A percentile compares a stretch with the other conserved stretches of the same genome.
phyloP scores from a whole-genome alignment of 441 rosid species.

The Pelargonium fulgidum region DNA sequence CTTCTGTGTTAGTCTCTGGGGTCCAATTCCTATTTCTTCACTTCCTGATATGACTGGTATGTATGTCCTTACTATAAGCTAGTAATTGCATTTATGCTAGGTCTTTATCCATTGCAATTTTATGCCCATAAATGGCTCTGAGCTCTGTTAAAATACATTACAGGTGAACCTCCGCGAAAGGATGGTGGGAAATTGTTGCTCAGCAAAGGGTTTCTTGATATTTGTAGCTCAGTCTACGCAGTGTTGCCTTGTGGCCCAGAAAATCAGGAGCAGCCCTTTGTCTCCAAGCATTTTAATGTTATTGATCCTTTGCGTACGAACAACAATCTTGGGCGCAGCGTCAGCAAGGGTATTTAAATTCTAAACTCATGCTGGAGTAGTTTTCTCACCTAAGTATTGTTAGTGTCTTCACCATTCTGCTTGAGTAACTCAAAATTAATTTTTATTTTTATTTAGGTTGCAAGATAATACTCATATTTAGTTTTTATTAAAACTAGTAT shows the following conservation, averaged over 20 bases:
- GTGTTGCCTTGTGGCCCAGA: constrained; percentile 19
- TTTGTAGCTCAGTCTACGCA: constrained; percentile 16
- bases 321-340: constrained; percentile 24
- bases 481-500: too few species aligned
- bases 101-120: neutral
- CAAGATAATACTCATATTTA: too few species aligned
- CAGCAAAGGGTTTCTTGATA: constrained; percentile 19
- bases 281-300: constrained; percentile 18
- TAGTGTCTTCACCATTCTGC: neutral
- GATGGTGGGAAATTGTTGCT: constrained; percentile 18
- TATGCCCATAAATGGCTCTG: neutral
- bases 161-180: constrained; percentile 22
- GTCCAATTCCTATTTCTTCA: constrained; percentile 23
- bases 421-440: neutral
- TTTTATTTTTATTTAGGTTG: too few species aligned
- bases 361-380: neutral
- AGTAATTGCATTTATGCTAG: constrained; percentile 1
- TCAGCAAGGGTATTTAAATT: constrained; percentile 17
- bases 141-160: neutral
- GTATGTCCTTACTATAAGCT: neutral
- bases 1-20: constrained; percentile 21
- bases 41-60: constrained; percentile 19
- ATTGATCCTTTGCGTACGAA: constrained; percentile 24
- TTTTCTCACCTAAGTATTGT: neutral
- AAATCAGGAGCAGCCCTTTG: constrained; percentile 12